phyloP scores from a whole-genome alignment of 139 green algal species.

The Closterium sp. region DNA sequence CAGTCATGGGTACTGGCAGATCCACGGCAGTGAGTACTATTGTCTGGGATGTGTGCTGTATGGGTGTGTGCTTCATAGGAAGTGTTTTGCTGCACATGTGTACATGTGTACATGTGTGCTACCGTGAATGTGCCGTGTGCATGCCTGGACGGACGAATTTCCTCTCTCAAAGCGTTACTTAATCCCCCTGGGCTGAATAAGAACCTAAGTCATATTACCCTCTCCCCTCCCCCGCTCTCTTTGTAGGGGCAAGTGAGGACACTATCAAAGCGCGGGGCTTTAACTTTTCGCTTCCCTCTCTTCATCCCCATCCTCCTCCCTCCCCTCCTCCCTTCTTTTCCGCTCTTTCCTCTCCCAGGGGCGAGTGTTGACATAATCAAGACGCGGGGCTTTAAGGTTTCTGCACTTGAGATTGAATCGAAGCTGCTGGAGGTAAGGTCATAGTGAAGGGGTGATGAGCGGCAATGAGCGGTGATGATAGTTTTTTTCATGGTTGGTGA shows the following conservation, averaged over 20 bases:
- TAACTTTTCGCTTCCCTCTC: too few species aligned
- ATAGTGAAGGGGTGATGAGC: not conserved
- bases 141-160: too few species aligned
- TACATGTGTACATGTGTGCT: not conserved
- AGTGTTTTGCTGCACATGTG: not conserved
- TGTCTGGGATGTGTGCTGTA: too few species aligned
- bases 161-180: too few species aligned
- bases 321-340: not conserved
- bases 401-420: constrained; percentile 79
- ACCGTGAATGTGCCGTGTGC: not conserved
- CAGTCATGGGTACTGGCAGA: constrained; percentile 66
- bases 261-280: too few species aligned
- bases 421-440: constrained; percentile 64
- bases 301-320: not conserved
- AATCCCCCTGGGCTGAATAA: too few species aligned
- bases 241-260: too few species aligned
- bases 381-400: constrained; percentile 81
- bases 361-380: constrained; percentile 93
- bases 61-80: too few species aligned
- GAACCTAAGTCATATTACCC: too few species aligned
- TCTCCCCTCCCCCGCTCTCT: too few species aligned
- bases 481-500: too few species aligned
- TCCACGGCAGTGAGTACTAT: constrained; percentile 56
- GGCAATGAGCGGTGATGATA: not conserved
- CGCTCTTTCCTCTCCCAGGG: constrained; percentile 13